Conservation (phyloP, 2,329 filamentous ascomycete genomes). For the Ilyonectria robusta region DNA sequence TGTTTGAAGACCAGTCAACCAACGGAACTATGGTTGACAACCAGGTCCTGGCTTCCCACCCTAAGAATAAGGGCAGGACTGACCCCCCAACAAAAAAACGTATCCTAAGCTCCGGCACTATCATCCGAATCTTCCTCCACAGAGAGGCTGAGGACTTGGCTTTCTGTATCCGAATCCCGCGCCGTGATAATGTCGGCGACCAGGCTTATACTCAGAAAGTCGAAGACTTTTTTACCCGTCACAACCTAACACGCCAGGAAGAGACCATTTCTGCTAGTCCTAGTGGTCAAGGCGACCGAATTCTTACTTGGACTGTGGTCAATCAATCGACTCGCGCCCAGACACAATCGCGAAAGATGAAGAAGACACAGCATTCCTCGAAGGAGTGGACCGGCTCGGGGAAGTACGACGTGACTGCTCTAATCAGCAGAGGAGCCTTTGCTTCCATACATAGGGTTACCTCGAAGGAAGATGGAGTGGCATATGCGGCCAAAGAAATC, state of each 20-base stretch:
- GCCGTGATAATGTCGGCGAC: slow-evolving; percentile 76
- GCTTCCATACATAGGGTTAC: slow-evolving; percentile 94
- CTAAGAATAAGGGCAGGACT: slow-evolving; percentile 47
- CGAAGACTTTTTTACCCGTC: slow-evolving; percentile 69
- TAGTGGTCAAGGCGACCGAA: slow-evolving; percentile 50
- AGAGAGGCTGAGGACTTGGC: slow-evolving; percentile 72
- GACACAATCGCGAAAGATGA: no score
- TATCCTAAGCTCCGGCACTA: slow-evolving; percentile 80
- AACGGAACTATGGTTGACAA: slow-evolving; percentile 93
- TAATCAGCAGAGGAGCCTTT: slow-evolving; percentile 94
- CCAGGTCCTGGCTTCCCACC: slow-evolving; percentile 67
- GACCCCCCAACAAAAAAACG: slow-evolving; percentile 58
- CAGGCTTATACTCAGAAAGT: slow-evolving; percentile 79
- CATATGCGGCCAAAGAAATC: slow-evolving; percentile 94
- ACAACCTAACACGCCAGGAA: slow-evolving; percentile 53
- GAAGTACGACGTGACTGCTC: slow-evolving; percentile 85
- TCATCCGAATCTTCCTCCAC: slow-evolving; percentile 77
- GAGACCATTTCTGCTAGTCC: slow-evolving; percentile 64
- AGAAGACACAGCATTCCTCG: no score
- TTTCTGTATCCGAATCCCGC: slow-evolving; percentile 89
- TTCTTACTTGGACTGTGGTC: no score
- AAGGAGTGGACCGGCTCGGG: slow-evolving; percentile 82
- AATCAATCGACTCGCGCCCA: no score
- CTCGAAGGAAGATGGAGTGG: slow-evolving; percentile 83
- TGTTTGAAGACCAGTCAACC: slow-evolving; percentile 95